Percentiles rank a stretch among this genome's conserved stretches.
Evolutionary conservation across 257 asterid species (phyloP).

Genomic region (Jasminum sambac): DNA sequence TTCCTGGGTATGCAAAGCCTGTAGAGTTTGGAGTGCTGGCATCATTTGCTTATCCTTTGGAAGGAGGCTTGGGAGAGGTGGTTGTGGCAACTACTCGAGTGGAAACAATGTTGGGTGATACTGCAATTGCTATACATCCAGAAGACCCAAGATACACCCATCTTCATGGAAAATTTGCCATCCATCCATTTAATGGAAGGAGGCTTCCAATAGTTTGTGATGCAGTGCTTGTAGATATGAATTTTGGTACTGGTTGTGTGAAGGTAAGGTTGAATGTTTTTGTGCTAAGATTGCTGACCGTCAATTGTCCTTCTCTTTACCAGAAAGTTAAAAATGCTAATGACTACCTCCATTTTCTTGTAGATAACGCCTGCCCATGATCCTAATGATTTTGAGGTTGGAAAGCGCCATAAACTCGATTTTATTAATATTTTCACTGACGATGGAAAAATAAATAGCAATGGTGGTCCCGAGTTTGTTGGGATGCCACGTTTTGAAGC

Average conservation of each 20-base stretch:
- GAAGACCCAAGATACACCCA: conserved; percentile 75
- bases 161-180: conserved; percentile 81
- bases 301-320: conserved; percentile 9
- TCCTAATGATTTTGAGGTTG: conserved; percentile 97
- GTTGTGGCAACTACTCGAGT: conserved; percentile 96
- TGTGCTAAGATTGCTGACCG: conserved; percentile 15
- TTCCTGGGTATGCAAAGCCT: conserved; percentile 75
- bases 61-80: conserved; percentile 82
- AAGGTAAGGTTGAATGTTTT: conserved; percentile 48
- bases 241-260: conserved; percentile 97
- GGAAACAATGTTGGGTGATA: conserved; percentile 97
- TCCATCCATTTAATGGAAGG: conserved; percentile 90
- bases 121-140: conserved; percentile 96
- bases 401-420: conserved; percentile 88
- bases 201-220: conserved; percentile 91
- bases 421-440: conserved; percentile 86
- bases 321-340: conserved; percentile 22
- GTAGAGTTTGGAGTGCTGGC: conserved; percentile 93
- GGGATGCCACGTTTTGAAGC: conserved; percentile 93
- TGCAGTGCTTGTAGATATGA: conserved; percentile 80
- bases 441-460: conserved; percentile 88
- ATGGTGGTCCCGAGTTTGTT: conserved; percentile 71
- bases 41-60: conserved; percentile 95
- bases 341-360: conserved; percentile 28
- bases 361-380: conserved; percentile 99